Base-by-base conservation (phyloP, 2,329 filamentous ascomycete genomes). In the Bipolaris victoriae region DNA sequence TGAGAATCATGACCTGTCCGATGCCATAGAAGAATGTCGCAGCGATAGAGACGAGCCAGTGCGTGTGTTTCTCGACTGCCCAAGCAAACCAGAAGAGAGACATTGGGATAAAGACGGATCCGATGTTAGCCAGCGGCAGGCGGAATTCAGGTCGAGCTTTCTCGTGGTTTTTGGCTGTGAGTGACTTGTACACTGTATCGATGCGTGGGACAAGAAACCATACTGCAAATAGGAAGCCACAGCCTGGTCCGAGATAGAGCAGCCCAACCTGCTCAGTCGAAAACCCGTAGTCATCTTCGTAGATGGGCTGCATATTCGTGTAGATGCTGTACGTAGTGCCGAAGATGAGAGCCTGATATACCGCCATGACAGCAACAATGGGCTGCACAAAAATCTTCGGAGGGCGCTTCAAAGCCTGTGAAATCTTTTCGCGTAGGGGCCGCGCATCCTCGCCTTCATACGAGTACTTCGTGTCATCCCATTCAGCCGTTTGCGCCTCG, bases 1-100 rank as follows among this genome's bases (percentile, higher is more conserved):
- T 84, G 52, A 84, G 70, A 29, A 83, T 82, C 62, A 82, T 79
- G 10, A 85, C 80, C 53, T 84, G 82, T 2, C 82, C 81, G 16
- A 83, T 75, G 11, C 81, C 82, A 60, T 82, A 83, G 67, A 80
- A 81, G 61, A 78, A 81, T 0, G 79, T 81, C 2, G 76, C 69
- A 0, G 75, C 65, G 33, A 81, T 77, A 5, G 76, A 72, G 1
- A 73, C 75, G 29, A 73, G 64, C 79, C 79, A 82, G 50, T 78
- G 78, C 3, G 63, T 66, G 29, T 77, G 72, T 16, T 65, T 70
- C 48, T 81, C 68, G 0, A 81, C 78, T 0, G 77, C 72, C 80
- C 80, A 81, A 0, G 68, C 71, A 44, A 73, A 77, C 67, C 72
- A 79, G 62, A 82, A 81, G 0, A 82, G 67, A 1, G 74, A 75